Base-by-base conservation (phyloP, 164 flowering plant species). In the Sextonia rubra region DNA sequence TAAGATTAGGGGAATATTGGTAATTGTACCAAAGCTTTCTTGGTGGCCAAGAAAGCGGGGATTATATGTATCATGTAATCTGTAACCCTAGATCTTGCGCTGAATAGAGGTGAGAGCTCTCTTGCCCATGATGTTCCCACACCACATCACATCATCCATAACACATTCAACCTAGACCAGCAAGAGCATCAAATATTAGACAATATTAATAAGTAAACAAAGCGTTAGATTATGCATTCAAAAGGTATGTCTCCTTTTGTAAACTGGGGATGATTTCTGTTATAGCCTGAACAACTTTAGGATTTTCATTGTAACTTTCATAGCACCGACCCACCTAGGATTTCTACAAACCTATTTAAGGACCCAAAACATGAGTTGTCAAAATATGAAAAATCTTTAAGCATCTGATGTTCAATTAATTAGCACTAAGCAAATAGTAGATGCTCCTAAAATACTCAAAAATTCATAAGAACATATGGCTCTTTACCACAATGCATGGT, bases 271-370 rank as follows among this genome's bases (percentile, higher is more conserved):
- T 83, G 71, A 87, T 75, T 68, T 82, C 86, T 12, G 90, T 85
- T 88, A 87, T 82, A 37, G 69, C 68, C 60, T 78, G 82, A 29
- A 87, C 90, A 72, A 87, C 80, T 47, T 60, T 77, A 65, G 72
- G 82, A 72, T 87, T 87, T 69, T 87, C 90, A 5, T 85, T 83
- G 69, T 85, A 85, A 80, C 90, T 86, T 69, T 87, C 90, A 66
- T 84, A 87, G 73, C 90, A 85, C 18, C 87, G 80, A 23, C 89
- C 90, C 90, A 87, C 74, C 90, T 83, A 27, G 89, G 90, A 79
- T 87, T 89, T 70, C 89, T 79, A 73, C 90, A 87, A n/a, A 87
- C 88, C 90, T 86, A 69, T 55, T 12, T 11, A 22, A 60, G 63
- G n/a, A 49, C 25, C 58, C 20, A 52, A 27, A 64, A 25, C 44